Evolutionary conservation across 1,284 basidiomycete species (phyloP).

Genomic region (Anthracocystis walkeri): DNA sequence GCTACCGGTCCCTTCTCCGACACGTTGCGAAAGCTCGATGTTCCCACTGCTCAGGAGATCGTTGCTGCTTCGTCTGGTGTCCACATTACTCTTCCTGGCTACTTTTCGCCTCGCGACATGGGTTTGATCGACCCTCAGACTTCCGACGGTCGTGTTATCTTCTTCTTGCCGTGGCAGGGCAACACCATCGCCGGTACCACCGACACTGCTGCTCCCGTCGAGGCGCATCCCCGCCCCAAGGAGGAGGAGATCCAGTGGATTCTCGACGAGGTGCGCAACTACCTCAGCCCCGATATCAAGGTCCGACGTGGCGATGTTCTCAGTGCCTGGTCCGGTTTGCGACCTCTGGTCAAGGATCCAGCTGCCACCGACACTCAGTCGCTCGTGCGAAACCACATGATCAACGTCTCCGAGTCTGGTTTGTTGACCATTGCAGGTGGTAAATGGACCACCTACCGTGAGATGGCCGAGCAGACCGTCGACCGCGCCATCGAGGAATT

Average conservation of each 20-base stretch:
- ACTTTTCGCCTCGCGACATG: constrained; percentile 95
- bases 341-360: constrained; percentile 90
- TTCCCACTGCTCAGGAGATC: constrained; percentile 84
- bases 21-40: constrained; percentile 85
- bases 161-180: constrained; percentile 99
- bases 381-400: constrained; percentile 93
- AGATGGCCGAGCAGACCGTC: constrained; percentile 96
- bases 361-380: constrained; percentile 84
- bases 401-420: constrained; percentile 83
- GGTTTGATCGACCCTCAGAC: constrained; percentile 95
- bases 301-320: constrained; percentile 96
- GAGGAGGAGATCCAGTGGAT: constrained; percentile 98
- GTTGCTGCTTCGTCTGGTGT: constrained; percentile 92
- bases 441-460: constrained; percentile 96
- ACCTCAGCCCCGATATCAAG: constrained; percentile 90
- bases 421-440: constrained; percentile 95
- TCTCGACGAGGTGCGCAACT: constrained; percentile 88
- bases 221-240: constrained; percentile 82
- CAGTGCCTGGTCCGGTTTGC: constrained; percentile 91
- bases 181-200: constrained; percentile 98
- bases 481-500: constrained; percentile 87
- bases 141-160: constrained; percentile 95
- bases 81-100: constrained; percentile 96
- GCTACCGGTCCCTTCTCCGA: constrained; percentile 96
- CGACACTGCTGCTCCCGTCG: constrained; percentile 83